Conservation (phyloP, 768 basidiomycete species). For the Myochromella boudieri region DNA sequence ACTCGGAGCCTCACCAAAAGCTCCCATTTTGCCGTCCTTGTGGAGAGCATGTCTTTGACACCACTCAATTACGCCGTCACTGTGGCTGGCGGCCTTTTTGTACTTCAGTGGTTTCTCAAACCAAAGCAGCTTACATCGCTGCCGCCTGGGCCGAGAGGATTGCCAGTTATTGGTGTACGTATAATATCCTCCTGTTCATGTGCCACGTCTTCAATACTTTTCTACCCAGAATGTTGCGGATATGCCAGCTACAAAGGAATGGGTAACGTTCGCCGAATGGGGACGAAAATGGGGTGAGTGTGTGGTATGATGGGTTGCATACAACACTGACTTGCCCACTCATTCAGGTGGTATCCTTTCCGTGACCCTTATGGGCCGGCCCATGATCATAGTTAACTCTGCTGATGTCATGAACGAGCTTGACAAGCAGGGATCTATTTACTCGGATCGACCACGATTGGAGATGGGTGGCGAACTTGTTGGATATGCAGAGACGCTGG, state of each 20-base stretch:
- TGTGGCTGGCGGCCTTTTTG: slow-evolving; percentile 9
- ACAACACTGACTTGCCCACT: too few relatives aligned
- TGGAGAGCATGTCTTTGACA: slow-evolving; percentile 8
- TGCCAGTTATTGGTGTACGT: slow-evolving; percentile 42
- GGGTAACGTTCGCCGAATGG: slow-evolving; percentile 52
- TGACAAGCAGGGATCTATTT: slow-evolving; percentile 45
- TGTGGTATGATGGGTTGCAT: too few relatives aligned
- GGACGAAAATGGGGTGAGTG: slow-evolving; percentile 49
- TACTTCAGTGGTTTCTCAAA: slow-evolving; percentile 21
- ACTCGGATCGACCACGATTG: slow-evolving; percentile 48
- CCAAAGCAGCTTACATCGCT: slow-evolving; percentile 21
- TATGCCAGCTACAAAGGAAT: slow-evolving; percentile 43
- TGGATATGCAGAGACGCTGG: slow-evolving; percentile 47
- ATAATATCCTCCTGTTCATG: neutral
- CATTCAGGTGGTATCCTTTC: slow-evolving; percentile 35
- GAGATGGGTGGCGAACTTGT: slow-evolving; percentile 53
- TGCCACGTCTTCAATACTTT: neutral
- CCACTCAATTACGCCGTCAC: slow-evolving; percentile 8
- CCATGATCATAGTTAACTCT: slow-evolving; percentile 50
- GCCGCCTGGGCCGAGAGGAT: slow-evolving; percentile 41
- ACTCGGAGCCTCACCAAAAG: too few relatives aligned
- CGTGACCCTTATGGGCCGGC: slow-evolving; percentile 42
- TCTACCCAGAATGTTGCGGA: slow-evolving; percentile 42
- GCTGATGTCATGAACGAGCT: slow-evolving; percentile 42
- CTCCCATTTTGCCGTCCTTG: neutral